Evolutionary conservation across 305 asterid genomes (phyloP).

Genomic region (Caryopteris hybrid): DNA sequence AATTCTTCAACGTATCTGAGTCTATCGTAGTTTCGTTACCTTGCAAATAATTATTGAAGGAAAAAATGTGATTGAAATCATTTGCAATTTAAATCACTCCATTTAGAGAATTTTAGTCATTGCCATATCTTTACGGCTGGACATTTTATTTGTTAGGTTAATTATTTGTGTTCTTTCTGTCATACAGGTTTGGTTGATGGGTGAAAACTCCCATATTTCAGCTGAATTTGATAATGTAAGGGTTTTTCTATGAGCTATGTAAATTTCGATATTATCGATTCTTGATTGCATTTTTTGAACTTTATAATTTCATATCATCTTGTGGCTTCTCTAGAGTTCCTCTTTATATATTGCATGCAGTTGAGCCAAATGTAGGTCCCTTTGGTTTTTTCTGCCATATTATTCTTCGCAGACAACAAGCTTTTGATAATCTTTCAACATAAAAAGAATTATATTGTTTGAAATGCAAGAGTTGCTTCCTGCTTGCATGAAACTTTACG

Average conservation of each 20-base stretch:
- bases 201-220: constrained; percentile 92
- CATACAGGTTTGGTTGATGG: constrained; percentile 96
- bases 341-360: no score
- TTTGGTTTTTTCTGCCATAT: no score
- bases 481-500: no score
- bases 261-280: background rate
- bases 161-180: constrained; percentile 4
- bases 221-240: constrained; percentile 88
- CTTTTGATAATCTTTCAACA: no score
- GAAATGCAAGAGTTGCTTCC: no score
- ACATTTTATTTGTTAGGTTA: background rate
- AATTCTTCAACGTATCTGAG: background rate
- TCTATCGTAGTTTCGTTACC: background rate
- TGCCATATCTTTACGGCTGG: background rate
- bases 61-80: background rate
- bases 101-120: no score
- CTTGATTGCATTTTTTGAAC: background rate
- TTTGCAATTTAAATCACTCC: no score
- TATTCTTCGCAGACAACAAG: no score
- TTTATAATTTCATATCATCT: background rate
- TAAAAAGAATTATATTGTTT: no score
- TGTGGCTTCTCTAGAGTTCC: background rate
- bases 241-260: constrained; percentile 11
- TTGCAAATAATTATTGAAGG: background rate
- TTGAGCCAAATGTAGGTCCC: no score